phyloP scores from a whole-genome alignment of 2,329 filamentous ascomycete genomes.

The Arthrobotrys pseudoclavata region DNA sequence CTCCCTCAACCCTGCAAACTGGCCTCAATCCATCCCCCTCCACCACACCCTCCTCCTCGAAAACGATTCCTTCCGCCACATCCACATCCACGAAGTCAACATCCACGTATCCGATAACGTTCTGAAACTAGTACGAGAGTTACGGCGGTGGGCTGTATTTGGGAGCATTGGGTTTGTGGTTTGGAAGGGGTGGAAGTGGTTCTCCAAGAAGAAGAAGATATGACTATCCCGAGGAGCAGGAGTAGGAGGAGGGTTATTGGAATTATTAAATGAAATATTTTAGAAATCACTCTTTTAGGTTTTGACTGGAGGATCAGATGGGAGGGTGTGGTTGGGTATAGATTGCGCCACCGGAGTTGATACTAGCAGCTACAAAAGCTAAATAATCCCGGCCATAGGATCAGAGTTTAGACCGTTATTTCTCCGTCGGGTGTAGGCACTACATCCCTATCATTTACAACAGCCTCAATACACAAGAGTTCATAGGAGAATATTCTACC shows the following conservation, averaged over 20 bases:
- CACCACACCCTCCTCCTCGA: constrained; percentile 43
- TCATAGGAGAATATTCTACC: no score
- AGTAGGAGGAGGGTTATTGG: neutral
- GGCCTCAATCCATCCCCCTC: constrained; percentile 55
- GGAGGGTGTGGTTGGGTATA: no score
- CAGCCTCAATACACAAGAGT: no score
- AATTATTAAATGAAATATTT: no score
- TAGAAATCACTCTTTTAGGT: no score
- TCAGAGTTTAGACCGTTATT: no score
- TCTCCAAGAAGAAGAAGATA: neutral
- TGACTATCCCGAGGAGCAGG: neutral
- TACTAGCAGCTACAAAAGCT: no score
- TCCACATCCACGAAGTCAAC: constrained; percentile 40
- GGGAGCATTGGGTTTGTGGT: constrained; percentile 23
- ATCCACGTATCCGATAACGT: constrained; percentile 31
- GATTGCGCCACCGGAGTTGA: no score
- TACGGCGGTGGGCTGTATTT: constrained; percentile 44
- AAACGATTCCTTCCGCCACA: constrained; percentile 38
- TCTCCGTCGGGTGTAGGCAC: no score
- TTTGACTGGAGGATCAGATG: no score
- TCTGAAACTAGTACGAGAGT: constrained; percentile 24
- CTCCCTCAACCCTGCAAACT: constrained; percentile 56
- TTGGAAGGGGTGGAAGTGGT: constrained; percentile 44
- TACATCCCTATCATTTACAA: no score
- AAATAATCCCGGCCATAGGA: no score